Conservation (phyloP, 2,329 filamentous ascomycete genomes). For the Curvularia lunata region DNA sequence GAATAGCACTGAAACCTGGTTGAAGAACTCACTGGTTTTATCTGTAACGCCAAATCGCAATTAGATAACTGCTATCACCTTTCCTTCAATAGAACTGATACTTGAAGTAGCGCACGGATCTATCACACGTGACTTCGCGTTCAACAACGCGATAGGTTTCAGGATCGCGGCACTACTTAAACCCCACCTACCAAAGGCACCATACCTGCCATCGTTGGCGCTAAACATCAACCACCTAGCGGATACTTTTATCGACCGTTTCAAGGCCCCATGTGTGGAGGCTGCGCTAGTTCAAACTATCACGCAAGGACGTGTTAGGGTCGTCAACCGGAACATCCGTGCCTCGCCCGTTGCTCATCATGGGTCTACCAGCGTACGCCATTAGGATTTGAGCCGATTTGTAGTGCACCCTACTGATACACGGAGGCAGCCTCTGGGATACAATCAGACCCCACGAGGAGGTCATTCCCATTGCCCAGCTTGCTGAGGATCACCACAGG, state of each 20-base stretch:
- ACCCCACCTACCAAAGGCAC: not conserved
- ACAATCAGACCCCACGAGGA: slow-evolving; percentile 47
- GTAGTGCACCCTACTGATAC: slow-evolving; percentile 1
- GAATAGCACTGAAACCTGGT: too few relatives aligned
- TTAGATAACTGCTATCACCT: not conserved
- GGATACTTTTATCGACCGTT: not conserved
- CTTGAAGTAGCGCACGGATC: too few relatives aligned
- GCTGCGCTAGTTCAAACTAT: not conserved
- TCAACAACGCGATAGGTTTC: not conserved
- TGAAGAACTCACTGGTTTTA: too few relatives aligned
- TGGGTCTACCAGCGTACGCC: slow-evolving; percentile 34
- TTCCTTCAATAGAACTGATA: too few relatives aligned
- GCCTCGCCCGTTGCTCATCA: slow-evolving; percentile 12
- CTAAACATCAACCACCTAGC: not conserved
- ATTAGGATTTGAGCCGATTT: not conserved
- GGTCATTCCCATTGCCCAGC: slow-evolving; percentile 44
- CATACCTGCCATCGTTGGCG: not conserved
- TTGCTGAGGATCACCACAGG: slow-evolving; percentile 48
- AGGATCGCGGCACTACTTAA: not conserved
- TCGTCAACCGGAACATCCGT: slow-evolving; percentile 1
- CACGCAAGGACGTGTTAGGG: slow-evolving; percentile 15
- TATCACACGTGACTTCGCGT: not conserved
- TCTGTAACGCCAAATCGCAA: not conserved
- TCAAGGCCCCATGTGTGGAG: not conserved
- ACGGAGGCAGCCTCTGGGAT: slow-evolving; percentile 44